Base-by-base conservation (phyloP, 192 early-diverging fungal genomes). In the Diversispora eburnea region DNA sequence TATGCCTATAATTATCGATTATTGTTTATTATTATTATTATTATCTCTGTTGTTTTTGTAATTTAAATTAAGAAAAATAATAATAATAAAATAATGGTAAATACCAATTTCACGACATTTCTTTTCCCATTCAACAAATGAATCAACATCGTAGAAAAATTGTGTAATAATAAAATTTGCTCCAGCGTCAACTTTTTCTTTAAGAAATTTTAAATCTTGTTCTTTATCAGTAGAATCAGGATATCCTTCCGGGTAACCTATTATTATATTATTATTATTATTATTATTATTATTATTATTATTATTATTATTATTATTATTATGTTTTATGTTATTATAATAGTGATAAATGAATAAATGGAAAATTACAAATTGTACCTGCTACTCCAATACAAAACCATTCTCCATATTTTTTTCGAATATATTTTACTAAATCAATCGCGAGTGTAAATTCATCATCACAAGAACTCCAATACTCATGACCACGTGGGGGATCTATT, bases 361-460 rank as follows among this genome's bases (percentile, higher is more conserved):
- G n/a, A n/a, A n/a, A n/a, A n/a, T n/a, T n/a, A n/a, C n/a, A n/a
- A n/a, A 5, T 42, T 6, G 19, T 49, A 46, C 93, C 97, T 4
- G 98, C 98, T 19, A 99, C 98, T 58, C 90, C 95, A 69, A 99
- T 93, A 72, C 94, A 92, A 77, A 99, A 99, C 76, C 93, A 93
- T 78, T 96, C 93, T 3, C 91, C 93, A 74, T 97, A 93, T 60
- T 90, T 63, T 62, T 86, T 70, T 42, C 93, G 86, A 73, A 99
- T 95, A 75, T 96, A 96, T 69, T 82, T 83, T 7, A 99, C 95
- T 51, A 99, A 82, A 77, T 99, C 96, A 3, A 79, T 83, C 22
- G 95, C 96, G 68, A 96, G 84, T 13, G 80, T 61, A 80, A 99
- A 96, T 8, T 90, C 92, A 57, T 73, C 84, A 45, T 93, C 89